Percentiles rank a stretch among this genome's conserved stretches.
Conservation (phyloP, 2,329 filamentous ascomycete genomes). For the Alternaria alternata region DNA sequence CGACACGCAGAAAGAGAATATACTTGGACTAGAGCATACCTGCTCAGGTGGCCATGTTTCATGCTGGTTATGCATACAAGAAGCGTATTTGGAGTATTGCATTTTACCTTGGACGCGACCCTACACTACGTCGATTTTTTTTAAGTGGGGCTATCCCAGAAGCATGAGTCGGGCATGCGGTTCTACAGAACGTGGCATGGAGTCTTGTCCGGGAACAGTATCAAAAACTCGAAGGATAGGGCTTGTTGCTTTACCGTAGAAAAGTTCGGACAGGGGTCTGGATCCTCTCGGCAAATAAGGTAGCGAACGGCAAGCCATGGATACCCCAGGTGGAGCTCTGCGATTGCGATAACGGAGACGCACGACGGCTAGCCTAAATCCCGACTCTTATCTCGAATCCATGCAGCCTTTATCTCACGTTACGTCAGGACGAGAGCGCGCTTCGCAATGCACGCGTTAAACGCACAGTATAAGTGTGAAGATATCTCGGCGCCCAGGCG, state of each 20-base stretch:
- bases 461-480: conserved; percentile 18
- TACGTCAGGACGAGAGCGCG: conserved; percentile 26
- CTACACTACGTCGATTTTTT: neutral
- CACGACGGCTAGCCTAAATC: conserved; percentile 7
- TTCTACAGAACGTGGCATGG: neutral
- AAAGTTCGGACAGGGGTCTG: neutral
- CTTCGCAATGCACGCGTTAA: conserved; percentile 18
- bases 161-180: neutral
- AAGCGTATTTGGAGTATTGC: neutral
- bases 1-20: neutral
- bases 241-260: neutral
- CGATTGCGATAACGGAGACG: conserved; percentile 18
- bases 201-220: neutral
- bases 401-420: conserved; percentile 29
- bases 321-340: conserved; percentile 17
- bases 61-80: neutral
- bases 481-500: conserved; percentile 35
- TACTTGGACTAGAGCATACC: neutral
- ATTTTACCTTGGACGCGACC: neutral
- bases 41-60: neutral
- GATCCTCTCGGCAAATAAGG: conserved; percentile 12
- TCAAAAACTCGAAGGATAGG: neutral
- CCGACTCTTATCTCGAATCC: conserved; percentile 24
- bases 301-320: conserved; percentile 13
- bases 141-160: neutral